A percentile compares a stretch with the other conserved stretches of the same genome.
Conservation (phyloP, 2,329 filamentous ascomycete genomes). For the Pezicula carpinea region DNA sequence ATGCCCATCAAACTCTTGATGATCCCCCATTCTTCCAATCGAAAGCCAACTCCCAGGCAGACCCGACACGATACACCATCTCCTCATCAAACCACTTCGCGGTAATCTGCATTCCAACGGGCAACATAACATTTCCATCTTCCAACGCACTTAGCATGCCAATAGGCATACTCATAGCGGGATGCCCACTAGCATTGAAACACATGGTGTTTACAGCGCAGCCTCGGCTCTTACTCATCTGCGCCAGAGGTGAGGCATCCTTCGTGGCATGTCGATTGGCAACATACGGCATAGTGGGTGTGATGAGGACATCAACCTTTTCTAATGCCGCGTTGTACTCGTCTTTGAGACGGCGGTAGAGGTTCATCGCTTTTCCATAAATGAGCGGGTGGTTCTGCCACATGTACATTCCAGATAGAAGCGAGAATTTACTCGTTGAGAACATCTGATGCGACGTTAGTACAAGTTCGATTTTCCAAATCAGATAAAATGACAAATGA, state of each 20-base stretch:
- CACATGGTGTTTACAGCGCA: constrained; percentile 49
- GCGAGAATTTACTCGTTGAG: no score
- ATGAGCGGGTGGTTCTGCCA: constrained; percentile 36
- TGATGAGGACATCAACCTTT: constrained; percentile 38
- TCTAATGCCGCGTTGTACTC: constrained; percentile 36
- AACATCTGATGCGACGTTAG: no score
- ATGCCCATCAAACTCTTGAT: no score
- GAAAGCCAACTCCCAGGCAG: no score
- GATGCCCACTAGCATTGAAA: constrained; percentile 52
- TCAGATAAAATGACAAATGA: no score
- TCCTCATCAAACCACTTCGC: constrained; percentile 34
- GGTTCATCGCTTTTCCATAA: constrained; percentile 40
- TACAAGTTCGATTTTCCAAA: no score
- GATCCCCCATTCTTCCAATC: no score
- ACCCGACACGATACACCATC: no score
- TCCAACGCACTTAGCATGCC: constrained; percentile 32
- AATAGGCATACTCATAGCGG: constrained; percentile 45
- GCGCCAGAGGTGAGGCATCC: constrained; percentile 31
- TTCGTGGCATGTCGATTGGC: constrained; percentile 37
- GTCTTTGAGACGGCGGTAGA: constrained; percentile 30
- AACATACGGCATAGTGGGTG: constrained; percentile 42
- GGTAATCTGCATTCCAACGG: constrained; percentile 50
- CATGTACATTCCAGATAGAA: constrained; percentile 2
- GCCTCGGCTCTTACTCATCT: constrained; percentile 46
- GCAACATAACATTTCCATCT: constrained; percentile 34